These are phyloP conservation scores for Trypanosomatidae sp. DNA, from an alignment of 208 protist species.

Conservation along the genomic window DNA sequence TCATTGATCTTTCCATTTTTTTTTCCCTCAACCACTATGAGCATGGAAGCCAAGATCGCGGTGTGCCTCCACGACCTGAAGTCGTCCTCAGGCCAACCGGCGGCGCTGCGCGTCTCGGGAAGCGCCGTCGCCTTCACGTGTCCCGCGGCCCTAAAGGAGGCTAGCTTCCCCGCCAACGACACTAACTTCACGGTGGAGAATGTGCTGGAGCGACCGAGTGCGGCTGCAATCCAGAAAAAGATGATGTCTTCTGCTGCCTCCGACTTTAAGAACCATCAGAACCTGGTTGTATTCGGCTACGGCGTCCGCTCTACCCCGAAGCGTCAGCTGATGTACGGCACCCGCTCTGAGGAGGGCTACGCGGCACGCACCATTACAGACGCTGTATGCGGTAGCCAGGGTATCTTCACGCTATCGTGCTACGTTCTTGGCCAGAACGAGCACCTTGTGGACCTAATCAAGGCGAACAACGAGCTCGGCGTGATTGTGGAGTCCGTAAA, in stretches of 20 bases:
- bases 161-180: slow-evolving; percentile 71
- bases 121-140: slow-evolving; percentile 59
- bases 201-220: slow-evolving; percentile 45
- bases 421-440: slow-evolving; percentile 75
- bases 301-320: slow-evolving; percentile 84
- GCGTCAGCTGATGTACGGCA: slow-evolving; percentile 82
- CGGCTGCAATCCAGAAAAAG: slow-evolving; percentile 31
- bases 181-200: slow-evolving; percentile 64
- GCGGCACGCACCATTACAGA: slow-evolving; percentile 71
- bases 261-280: slow-evolving; percentile 71
- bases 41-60: slow-evolving; percentile 70
- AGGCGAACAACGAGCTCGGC: slow-evolving; percentile 77
- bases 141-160: slow-evolving; percentile 54
- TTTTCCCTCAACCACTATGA: slow-evolving; percentile 6
- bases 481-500: slow-evolving; percentile 89
- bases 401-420: slow-evolving; percentile 72
- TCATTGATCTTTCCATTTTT: not conserved
- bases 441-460: slow-evolving; percentile 81
- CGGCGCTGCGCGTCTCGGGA: slow-evolving; percentile 38
- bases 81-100: slow-evolving; percentile 35
- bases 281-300: slow-evolving; percentile 84
- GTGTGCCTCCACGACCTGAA: slow-evolving; percentile 70
- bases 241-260: slow-evolving; percentile 38
- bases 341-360: slow-evolving; percentile 58
- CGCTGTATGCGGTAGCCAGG: slow-evolving; percentile 41